These are phyloP conservation scores for Candida ovalis DNA, from an alignment of 805 yeast genomes.

Conservation along the genomic window DNA sequence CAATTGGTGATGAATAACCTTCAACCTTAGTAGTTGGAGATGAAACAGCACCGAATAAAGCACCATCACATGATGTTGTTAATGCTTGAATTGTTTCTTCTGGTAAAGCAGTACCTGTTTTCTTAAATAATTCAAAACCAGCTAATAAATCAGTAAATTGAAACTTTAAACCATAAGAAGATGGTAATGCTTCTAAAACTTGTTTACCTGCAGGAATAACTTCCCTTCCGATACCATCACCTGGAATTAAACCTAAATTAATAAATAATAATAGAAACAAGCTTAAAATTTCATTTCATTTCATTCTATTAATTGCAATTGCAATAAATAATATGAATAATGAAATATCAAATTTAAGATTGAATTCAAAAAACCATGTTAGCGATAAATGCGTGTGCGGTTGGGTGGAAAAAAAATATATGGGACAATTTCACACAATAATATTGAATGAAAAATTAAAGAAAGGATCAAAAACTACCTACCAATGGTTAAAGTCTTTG, in stretches of 20 bases:
- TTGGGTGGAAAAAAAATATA: neutral
- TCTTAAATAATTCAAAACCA: constrained; percentile 89
- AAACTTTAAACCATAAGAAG: constrained; percentile 71
- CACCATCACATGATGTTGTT: constrained; percentile 87
- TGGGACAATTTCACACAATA: too few relatives aligned
- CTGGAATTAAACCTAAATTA: constrained; percentile 65
- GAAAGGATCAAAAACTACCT: constrained; percentile 7
- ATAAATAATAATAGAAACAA: constrained; percentile 30
- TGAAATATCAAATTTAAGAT: neutral
- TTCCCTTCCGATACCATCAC: constrained; percentile 97
- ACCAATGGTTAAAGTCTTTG: constrained; percentile 53
- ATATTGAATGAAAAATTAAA: too few relatives aligned
- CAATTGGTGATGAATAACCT: constrained; percentile 98
- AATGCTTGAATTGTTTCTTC: constrained; percentile 82
- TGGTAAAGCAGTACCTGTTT: constrained; percentile 95
- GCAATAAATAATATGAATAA: neutral
- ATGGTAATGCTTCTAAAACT: constrained; percentile 76
- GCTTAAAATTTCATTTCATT: neutral
- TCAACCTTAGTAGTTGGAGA: constrained; percentile 92
- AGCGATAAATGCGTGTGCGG: constrained; percentile 8
- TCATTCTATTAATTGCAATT: too few relatives aligned
- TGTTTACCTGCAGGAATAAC: constrained; percentile 96
- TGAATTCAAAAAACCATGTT: neutral
- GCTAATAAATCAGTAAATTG: constrained; percentile 88
- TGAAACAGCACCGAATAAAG: constrained; percentile 94